Evolutionary conservation across 345 rosid species (phyloP).

Genomic region (Dipteronia dyeriana): DNA sequence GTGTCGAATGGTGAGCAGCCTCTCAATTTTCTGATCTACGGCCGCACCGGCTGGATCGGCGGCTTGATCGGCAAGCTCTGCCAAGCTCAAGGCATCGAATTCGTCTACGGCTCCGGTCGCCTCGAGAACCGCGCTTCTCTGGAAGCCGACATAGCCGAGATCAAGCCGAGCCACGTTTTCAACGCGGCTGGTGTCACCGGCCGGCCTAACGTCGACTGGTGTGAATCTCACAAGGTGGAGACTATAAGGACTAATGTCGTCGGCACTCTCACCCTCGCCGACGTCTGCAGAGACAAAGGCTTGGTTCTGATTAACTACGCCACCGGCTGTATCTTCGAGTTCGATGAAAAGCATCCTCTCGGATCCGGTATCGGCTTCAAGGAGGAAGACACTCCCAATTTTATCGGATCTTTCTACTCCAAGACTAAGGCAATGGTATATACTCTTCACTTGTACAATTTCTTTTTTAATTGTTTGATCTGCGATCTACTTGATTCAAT

Average conservation of each 20-base stretch:
- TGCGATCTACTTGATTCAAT: conserved; percentile 4
- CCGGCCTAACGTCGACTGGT: conserved; percentile 94
- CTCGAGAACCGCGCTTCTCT: conserved; percentile 75
- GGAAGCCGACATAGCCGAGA: conserved; percentile 57
- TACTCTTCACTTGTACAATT: too few species aligned
- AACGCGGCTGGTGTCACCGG: conserved; percentile 98
- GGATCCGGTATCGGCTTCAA: conserved; percentile 86
- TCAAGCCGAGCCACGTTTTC: conserved; percentile 78
- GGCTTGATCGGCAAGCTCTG: conserved; percentile 81
- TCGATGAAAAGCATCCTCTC: conserved; percentile 62
- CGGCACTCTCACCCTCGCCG: conserved; percentile 87
- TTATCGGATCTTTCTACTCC: conserved; percentile 85
- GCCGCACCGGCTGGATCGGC: conserved; percentile 94
- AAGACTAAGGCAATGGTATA: conserved; percentile 93
- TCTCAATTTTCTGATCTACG: conserved; percentile 82
- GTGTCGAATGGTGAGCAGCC: conserved; percentile 46
- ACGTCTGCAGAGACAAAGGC: conserved; percentile 73
- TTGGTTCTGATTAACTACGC: conserved; percentile 75
- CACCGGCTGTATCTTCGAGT: conserved; percentile 91
- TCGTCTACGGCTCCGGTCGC: conserved; percentile 77
- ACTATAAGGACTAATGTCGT: conserved; percentile 83
- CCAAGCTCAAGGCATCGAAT: conserved; percentile 58
- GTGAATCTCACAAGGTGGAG: conserved; percentile 92
- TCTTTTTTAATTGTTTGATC: too few species aligned
- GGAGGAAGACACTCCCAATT: conserved; percentile 91